Base-by-base conservation (phyloP, 805 yeast genomes). In the Lipomyces anomalus region DNA sequence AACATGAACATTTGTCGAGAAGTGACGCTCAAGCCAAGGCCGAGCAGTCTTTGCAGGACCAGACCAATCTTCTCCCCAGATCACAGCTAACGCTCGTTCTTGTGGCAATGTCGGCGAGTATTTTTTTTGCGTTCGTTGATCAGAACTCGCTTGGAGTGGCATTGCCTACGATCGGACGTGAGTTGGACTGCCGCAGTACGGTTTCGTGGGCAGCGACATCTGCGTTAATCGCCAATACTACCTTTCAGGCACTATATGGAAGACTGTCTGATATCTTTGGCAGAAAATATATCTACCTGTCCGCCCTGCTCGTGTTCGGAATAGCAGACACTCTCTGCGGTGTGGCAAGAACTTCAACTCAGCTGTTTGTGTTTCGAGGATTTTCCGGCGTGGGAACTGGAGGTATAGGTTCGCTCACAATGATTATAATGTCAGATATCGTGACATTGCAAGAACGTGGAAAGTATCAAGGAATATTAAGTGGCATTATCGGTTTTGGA, bases 211-310 rank as follows among this genome's bases (percentile, higher is more conserved):
- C 83, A 2, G 87, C 88, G 3, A 78, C 88, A 0, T 75, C 84
- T 1, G 79, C 81, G 44, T 66, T 84, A 26, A 64, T 84, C 23
- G 80, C 89, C 1, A 78, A 77, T 49, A 75, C 85, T 3, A 84
- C 84, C 1, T 80, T 82, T 61, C 89, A 82, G 63, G 89, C 87
- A 0, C 60, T 84, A 22, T 80, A 78, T 45, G 92, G 90, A 3
- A 75, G 81, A 44, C 66, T 82, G 32, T 74, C 83, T 35, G 90
- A 84, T 53, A 74, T 84, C 20, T 60, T 62, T 55, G 67, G 70
- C 40, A 56, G 75, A 32, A 61, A 63, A 59, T 52, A 56, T 36
- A 67, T 74, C 6, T 56, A 74, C 38, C 46, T 74, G 24, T 58
- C 66, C 23, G 73, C 76, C 21, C 66, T 69, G 29, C 46, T 62